Evolutionary conservation across 2,329 filamentous ascomycete genomes (phyloP), one percentile per base, ranked within the genome.

Genomic region (Aureobasidium leucospermi): DNA sequence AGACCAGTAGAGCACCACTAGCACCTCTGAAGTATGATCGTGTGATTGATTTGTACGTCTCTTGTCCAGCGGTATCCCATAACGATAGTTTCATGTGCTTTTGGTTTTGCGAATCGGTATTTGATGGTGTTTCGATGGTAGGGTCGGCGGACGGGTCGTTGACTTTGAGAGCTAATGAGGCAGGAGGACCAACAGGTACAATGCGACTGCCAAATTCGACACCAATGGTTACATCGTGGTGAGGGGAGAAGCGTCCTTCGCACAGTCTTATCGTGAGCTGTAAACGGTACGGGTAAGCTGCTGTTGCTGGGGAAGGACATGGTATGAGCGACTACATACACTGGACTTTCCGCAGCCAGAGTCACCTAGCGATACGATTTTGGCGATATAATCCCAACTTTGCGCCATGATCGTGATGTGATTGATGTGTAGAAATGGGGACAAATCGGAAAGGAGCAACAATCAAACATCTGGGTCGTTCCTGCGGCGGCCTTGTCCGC

Each of bases 311-410:
- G 23, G 28, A 32, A 49, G 58, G 4, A 31, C 45, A 45, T 15
- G 29, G 28, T 16, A 23, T 13, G 16, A n/a, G n/a, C 31, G 16
- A 34, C 16, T 32, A 71, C 78, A 65, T 75, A 84, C 82, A 72
- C 81, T 85, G 60, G 90, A 96, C 80, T 99, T 99, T 70, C 94
- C 94, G 71, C 90, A 96, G 72, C 92, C 94, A 47, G 89, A 94
- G 78, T 97, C 94, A 74, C 94, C 94, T 70, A 99, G 91, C 78
- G 90, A 96, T 71, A 97, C 93, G 68, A 99, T 89, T 77, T 99
- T 99, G 74, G 93, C 92, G 72, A 97, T 99, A 79, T 95, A 97
- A 79, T 97, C 91, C 93, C 93, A 97, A 75, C 90, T 87, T 69
- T 86, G 82, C 64, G 79, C 69, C 76, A 79, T 79, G 59, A 45